Percentiles rank a stretch among this genome's conserved stretches.
phyloP scores from a whole-genome alignment of 768 basidiomycete species.

The Phylloporus rhodoxanthus region DNA sequence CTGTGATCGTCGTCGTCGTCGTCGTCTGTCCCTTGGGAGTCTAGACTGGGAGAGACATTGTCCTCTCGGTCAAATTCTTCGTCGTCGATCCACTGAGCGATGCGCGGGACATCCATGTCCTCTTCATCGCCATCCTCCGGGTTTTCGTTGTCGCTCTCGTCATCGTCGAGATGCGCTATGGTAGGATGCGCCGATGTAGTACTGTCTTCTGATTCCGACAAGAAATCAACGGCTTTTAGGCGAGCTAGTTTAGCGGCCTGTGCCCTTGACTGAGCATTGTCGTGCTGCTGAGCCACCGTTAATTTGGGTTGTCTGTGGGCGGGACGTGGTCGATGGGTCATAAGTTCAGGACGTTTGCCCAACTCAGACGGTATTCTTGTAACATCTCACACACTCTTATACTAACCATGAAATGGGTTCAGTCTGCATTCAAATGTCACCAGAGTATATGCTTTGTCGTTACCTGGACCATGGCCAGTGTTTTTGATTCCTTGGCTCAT shows the following conservation, averaged over 20 bases:
- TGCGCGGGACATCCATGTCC: conserved; percentile 44
- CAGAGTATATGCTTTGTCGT: too few species aligned
- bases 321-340: conserved; percentile 10
- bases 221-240: conserved; percentile 15
- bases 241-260: conserved; percentile 7
- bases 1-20: not conserved
- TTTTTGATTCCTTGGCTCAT: too few species aligned
- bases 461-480: too few species aligned
- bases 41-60: conserved; percentile 1
- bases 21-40: conserved; percentile 12
- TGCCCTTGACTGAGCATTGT: conserved; percentile 3
- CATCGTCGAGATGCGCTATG: conserved; percentile 1
- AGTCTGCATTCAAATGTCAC: too few species aligned
- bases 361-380: too few species aligned
- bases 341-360: not conserved
- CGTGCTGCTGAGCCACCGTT: not conserved
- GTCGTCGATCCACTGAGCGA: conserved; percentile 58
- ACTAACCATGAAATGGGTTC: too few species aligned
- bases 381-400: too few species aligned
- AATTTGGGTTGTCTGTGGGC: not conserved
- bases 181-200: not conserved
- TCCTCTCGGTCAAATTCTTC: conserved; percentile 30
- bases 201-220: conserved; percentile 5
- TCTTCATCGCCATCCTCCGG: not conserved
- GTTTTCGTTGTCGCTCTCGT: conserved; percentile 24